Evolutionary conservation across 371 early-diverging fungal genomes (phyloP), one percentile per base, ranked within the genome.

Genomic region (Mucor circinelloides): DNA sequence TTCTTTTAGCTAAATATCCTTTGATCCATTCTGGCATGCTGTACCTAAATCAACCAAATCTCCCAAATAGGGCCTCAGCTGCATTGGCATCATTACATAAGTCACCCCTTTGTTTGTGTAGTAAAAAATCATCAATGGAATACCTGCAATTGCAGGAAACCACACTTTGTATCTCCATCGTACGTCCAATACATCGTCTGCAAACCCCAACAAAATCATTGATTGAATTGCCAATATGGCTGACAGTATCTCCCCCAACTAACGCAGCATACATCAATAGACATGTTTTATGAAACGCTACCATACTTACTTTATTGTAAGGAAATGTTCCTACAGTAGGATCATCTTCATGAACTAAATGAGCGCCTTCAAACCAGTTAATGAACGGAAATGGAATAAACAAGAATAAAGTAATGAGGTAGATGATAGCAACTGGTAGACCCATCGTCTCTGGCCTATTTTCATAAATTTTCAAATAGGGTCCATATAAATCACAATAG

Each of bases 131-230:
- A 99, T 83, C 23, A 98, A 76, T 7, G 99, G 99, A 34, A 98
- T 85, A 0, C 95, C 92, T 0, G 99, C 97, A 48, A 99, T 85
- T 0, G 93, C 87, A 13, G 99, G 99, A 68, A 99, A 88, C 80
- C 96, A 88, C 27, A 99, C 87, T 76, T 99, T 99, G 78, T 95
- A 92, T 46, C 96, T 80, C 99, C 99, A 99, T 36, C 94, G 82
- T 57, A 99, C 91, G 75, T 98, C 94, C 62, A 99, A 86, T 19
- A 98, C 94, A 78, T 99, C 99, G 80, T 99, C 99, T 28, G 96
- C 95, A 75, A 99, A 99, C 9, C 99, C 99, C 55, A 99, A 84
- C 30, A 99, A 89, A 2, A 95, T 90, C 97, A 98, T 99, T 55
- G 92, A 92, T 70, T 93, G 93, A 55, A 97, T 83, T 17, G 96